Conservation (phyloP, 1,139 yeast genomes). For the Diutina sp. region DNA sequence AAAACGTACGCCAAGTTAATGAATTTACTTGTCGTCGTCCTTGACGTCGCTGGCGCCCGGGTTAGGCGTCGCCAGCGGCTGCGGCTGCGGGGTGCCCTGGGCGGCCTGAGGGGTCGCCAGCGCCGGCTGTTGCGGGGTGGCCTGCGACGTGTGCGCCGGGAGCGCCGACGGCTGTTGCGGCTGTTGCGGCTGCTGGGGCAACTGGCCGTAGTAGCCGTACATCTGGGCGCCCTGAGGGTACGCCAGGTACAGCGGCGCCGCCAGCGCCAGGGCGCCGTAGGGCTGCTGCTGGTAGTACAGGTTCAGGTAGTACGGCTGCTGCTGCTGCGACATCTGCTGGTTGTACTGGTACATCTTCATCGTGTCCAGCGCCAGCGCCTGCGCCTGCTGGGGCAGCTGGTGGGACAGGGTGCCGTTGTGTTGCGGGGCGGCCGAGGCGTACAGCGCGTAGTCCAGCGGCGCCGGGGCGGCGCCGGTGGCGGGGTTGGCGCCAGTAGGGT, state of each 20-base stretch:
- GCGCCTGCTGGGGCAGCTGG: slow-evolving; percentile 3
- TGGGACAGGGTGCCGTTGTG: slow-evolving; percentile 13
- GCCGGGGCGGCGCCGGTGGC: neutral
- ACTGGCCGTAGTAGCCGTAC: slow-evolving; percentile 2
- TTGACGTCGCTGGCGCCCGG: neutral
- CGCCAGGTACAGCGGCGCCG: slow-evolving; percentile 2
- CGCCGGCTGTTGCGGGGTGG: slow-evolving; percentile 1
- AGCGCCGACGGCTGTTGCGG: neutral
- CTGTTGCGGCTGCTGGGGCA: neutral
- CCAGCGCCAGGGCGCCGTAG: neutral
- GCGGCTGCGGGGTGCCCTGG: slow-evolving; percentile 1
- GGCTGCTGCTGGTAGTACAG: slow-evolving; percentile 3
- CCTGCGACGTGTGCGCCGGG: neutral
- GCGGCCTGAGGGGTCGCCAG: slow-evolving; percentile 1
- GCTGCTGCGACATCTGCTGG: neutral
- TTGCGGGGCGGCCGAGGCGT: slow-evolving; percentile 5
- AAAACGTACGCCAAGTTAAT: no score
- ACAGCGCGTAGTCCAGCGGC: slow-evolving; percentile 5
- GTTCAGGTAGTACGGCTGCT: slow-evolving; percentile 2
- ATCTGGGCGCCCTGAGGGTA: slow-evolving; percentile 2
- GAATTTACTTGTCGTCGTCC: neutral
- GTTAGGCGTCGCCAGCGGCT: neutral
- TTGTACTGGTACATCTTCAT: slow-evolving; percentile 5
- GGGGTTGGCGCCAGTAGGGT: neutral
- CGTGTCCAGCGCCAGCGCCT: slow-evolving; percentile 5